A percentile compares a stretch with the other conserved stretches of the same genome.
Evolutionary conservation across 768 basidiomycete species (phyloP).

Genomic region (Crucibulum laeve): DNA sequence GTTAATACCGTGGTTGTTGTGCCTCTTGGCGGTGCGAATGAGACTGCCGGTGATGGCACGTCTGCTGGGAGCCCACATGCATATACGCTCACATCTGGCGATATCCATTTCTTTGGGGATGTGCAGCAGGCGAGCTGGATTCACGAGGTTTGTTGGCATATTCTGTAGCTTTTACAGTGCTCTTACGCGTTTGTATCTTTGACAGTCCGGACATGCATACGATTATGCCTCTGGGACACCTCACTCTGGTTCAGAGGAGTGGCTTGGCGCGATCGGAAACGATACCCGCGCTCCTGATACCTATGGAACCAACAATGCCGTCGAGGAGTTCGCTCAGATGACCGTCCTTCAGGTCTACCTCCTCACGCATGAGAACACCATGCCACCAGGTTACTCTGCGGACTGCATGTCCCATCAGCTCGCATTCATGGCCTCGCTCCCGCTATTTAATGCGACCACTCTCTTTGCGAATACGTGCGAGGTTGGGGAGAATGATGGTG

Average conservation of each 20-base stretch:
- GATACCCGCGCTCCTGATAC: constrained; percentile 26
- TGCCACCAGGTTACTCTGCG: constrained; percentile 18
- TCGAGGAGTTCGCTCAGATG: constrained; percentile 29
- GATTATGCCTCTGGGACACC: constrained; percentile 19
- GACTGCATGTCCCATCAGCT: constrained; percentile 26
- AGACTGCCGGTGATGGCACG: too few relatives aligned
- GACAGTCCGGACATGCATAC: constrained; percentile 23
- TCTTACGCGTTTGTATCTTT: neutral
- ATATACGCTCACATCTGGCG: constrained; percentile 26
- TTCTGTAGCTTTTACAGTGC: neutral
- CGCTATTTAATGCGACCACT: constrained; percentile 15
- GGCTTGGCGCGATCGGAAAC: constrained; percentile 13
- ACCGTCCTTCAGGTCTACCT: constrained; percentile 19
- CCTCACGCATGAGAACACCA: constrained; percentile 14
- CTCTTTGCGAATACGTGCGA: constrained; percentile 24
- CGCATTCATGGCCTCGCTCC: constrained; percentile 14
- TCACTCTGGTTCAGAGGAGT: constrained; percentile 13
- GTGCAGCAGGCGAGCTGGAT: constrained; percentile 20
- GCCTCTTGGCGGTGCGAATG: too few relatives aligned
- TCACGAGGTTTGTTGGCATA: constrained; percentile 19
- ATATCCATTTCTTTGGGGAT: constrained; percentile 25
- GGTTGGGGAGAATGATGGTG: constrained; percentile 2
- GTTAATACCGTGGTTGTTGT: constrained; percentile 16
- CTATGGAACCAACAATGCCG: constrained; percentile 18
- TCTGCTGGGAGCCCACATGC: constrained; percentile 14